A percentile compares a stretch with the other conserved stretches of the same genome.
Conservation (phyloP, 305 asterid species). For the Fraxinus xanthoxyloides region DNA sequence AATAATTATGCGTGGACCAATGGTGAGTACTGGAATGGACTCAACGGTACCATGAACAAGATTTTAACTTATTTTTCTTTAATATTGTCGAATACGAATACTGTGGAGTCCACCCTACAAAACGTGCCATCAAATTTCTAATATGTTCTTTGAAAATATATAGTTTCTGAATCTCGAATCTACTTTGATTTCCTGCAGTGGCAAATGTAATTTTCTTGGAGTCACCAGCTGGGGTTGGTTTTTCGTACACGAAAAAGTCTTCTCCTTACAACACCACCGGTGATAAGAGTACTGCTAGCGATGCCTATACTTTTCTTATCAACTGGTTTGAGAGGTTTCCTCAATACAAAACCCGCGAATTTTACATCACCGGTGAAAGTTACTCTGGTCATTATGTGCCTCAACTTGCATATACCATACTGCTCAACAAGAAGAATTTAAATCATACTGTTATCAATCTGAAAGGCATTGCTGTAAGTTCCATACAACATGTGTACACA, state of each 20-base stretch:
- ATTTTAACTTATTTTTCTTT: not conserved
- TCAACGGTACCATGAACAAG: not conserved
- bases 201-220: constrained; percentile 57
- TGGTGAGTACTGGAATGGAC: constrained; percentile 21
- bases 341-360: constrained; percentile 44
- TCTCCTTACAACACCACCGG: constrained; percentile 36
- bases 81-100: not conserved
- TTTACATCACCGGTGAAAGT: constrained; percentile 53
- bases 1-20: constrained; percentile 50
- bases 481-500: not conserved
- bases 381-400: constrained; percentile 59
- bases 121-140: not conserved
- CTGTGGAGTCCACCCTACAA: not conserved
- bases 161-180: not conserved
- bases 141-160: not conserved
- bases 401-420: constrained; percentile 42
- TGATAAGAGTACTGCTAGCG: constrained; percentile 39
- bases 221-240: constrained; percentile 57
- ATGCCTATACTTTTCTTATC: constrained; percentile 42
- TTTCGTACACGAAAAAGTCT: constrained; percentile 49
- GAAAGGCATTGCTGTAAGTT: constrained; percentile 52
- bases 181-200: constrained; percentile 23
- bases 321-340: constrained; percentile 60
- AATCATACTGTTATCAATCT: constrained; percentile 43
- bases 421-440: constrained; percentile 28